Percentiles rank a stretch among this genome's conserved stretches.
phyloP scores from a whole-genome alignment of 1,139 yeast genomes.

The Zygosaccharomyces sapae region DNA sequence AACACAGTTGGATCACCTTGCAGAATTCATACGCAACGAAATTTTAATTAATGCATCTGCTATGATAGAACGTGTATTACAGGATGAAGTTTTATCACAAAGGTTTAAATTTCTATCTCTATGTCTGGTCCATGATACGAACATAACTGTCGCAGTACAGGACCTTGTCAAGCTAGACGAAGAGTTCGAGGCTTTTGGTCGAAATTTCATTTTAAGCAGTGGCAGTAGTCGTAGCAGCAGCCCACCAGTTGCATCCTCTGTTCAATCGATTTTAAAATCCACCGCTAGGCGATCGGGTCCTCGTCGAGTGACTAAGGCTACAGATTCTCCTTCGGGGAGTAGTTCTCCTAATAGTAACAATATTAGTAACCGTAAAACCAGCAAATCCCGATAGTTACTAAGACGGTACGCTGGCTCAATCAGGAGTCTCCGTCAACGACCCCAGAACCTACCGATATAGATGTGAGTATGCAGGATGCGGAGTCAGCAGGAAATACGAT shows the following conservation, averaged over 20 bases:
- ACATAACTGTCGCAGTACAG: constrained; percentile 19
- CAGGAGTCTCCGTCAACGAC: constrained; percentile 3
- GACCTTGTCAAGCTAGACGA: constrained; percentile 27
- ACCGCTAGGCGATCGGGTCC: background rate
- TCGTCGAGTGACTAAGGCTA: background rate
- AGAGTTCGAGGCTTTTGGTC: constrained; percentile 31
- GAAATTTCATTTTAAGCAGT: constrained; percentile 13
- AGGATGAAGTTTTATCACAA: constrained; percentile 21
- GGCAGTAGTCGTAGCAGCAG: background rate
- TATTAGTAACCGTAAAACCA: background rate
- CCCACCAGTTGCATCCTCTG: background rate
- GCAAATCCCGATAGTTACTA: constrained; percentile 3
- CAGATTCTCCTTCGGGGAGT: constrained; percentile 1
- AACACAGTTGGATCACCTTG: constrained; percentile 41
- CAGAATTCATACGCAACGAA: constrained; percentile 49
- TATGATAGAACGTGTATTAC: constrained; percentile 40
- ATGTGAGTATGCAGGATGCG: constrained; percentile 25
- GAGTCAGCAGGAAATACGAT: background rate
- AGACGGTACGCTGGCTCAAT: constrained; percentile 19
- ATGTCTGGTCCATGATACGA: constrained; percentile 16
- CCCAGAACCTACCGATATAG: constrained; percentile 20
- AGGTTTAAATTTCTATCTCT: constrained; percentile 25
- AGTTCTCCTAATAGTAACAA: background rate
- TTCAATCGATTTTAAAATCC: background rate
- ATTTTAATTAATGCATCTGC: constrained; percentile 53